Percentiles rank a stretch among this genome's conserved stretches.
Evolutionary conservation across 1,139 yeast species (phyloP).

Genomic region (Candida mesenterica): DNA sequence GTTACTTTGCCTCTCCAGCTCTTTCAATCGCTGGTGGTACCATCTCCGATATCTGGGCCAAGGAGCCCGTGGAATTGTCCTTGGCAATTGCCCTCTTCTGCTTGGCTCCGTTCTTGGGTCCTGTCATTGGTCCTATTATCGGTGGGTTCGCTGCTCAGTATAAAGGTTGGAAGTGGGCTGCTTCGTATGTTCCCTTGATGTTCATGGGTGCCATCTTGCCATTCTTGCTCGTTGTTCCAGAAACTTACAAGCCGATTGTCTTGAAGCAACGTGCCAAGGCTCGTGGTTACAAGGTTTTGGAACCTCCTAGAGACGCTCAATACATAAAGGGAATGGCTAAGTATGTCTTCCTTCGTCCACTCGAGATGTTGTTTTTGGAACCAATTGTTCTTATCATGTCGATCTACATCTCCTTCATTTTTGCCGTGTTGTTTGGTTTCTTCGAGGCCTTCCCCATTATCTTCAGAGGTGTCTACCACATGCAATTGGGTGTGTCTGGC

Average conservation of each 20-base stretch:
- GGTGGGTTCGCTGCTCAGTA: slow-evolving; percentile 75
- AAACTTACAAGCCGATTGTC: slow-evolving; percentile 65
- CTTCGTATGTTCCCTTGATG: slow-evolving; percentile 72
- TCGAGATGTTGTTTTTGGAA: slow-evolving; percentile 63
- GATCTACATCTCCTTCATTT: slow-evolving; percentile 65
- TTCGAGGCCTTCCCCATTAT: slow-evolving; percentile 77
- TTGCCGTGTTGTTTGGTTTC: slow-evolving; percentile 74
- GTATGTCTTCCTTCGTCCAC: slow-evolving; percentile 57
- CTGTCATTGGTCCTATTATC: slow-evolving; percentile 77
- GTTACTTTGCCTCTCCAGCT: slow-evolving; percentile 81
- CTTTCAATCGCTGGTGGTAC: slow-evolving; percentile 87
- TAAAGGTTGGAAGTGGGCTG: slow-evolving; percentile 74
- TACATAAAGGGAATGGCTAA: slow-evolving; percentile 29
- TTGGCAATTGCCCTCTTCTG: slow-evolving; percentile 71
- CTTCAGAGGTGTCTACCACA: slow-evolving; percentile 58
- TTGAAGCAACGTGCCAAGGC: slow-evolving; percentile 56
- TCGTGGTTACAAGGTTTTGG: slow-evolving; percentile 51
- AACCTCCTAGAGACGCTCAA: slow-evolving; percentile 22
- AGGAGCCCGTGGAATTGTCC: slow-evolving; percentile 57
- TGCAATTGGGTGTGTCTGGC: slow-evolving; percentile 62
- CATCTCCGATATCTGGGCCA: slow-evolving; percentile 66
- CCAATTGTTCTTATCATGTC: slow-evolving; percentile 70
- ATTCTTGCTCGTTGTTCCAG: slow-evolving; percentile 59
- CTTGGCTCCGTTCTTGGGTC: slow-evolving; percentile 74
- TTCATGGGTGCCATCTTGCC: slow-evolving; percentile 66